Evolutionary conservation across 371 early-diverging fungal genomes (phyloP).

Genomic region (Saksenaea vasiformis): DNA sequence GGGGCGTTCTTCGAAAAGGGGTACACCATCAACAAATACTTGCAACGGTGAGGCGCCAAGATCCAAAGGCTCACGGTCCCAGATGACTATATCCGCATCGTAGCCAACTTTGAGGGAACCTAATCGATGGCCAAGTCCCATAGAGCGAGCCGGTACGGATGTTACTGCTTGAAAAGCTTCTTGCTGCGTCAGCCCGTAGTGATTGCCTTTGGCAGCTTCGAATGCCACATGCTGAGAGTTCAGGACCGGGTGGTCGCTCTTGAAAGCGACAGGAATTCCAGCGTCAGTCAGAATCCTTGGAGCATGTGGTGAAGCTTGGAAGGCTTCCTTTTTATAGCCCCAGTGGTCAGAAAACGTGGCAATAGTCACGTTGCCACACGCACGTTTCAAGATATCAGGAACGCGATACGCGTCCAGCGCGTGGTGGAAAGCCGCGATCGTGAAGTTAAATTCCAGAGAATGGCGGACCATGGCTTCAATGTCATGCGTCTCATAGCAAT

Average conservation of each 20-base stretch:
- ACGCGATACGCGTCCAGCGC: conserved; percentile 79
- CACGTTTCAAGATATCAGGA: conserved; percentile 65
- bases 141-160: conserved; percentile 67
- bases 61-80: conserved; percentile 63
- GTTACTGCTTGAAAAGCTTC: conserved; percentile 69
- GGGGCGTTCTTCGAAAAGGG: conserved; percentile 44
- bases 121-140: conserved; percentile 72
- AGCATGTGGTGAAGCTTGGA: conserved; percentile 57
- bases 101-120: conserved; percentile 68
- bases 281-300: conserved; percentile 66
- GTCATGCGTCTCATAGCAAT: conserved; percentile 75
- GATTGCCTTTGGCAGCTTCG: conserved; percentile 73
- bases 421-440: conserved; percentile 80
- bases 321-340: conserved; percentile 80
- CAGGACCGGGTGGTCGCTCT: conserved; percentile 77
- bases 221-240: conserved; percentile 71
- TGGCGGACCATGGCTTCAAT: conserved; percentile 76
- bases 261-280: conserved; percentile 71
- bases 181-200: conserved; percentile 66
- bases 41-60: conserved; percentile 72
- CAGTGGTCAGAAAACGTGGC: conserved; percentile 73
- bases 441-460: conserved; percentile 76
- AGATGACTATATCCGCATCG: conserved; percentile 79
- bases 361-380: conserved; percentile 62
- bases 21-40: conserved; percentile 73